Percentiles rank a stretch among this genome's conserved stretches.
Evolutionary conservation across 1,284 basidiomycete genomes (phyloP).

Genomic region (Lignosus rhinocerotis): DNA sequence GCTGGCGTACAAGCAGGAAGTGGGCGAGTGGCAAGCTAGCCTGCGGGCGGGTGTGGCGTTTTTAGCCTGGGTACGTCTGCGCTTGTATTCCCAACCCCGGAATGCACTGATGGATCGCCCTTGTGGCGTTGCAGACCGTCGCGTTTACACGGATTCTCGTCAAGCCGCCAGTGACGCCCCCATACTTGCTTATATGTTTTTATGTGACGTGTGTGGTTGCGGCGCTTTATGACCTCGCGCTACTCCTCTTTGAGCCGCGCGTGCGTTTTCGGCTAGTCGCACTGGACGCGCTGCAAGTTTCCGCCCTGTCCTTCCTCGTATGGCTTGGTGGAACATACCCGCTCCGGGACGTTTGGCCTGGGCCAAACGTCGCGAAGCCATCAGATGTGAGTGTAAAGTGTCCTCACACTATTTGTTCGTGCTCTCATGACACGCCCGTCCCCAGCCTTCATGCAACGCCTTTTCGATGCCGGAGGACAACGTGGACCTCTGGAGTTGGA

Average conservation of each 20-base stretch:
- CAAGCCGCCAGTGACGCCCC: conserved; percentile 49
- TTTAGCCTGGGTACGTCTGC: conserved; percentile 31
- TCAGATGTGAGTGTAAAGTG: conserved; percentile 41
- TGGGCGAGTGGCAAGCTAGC: conserved; percentile 19
- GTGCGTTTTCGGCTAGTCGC: conserved; percentile 19
- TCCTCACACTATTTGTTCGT: not conserved
- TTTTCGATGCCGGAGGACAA: conserved; percentile 70
- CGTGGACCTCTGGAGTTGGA: conserved; percentile 78
- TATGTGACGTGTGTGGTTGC: conserved; percentile 38
- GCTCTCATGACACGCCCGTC: not conserved
- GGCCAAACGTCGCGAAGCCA: conserved; percentile 46
- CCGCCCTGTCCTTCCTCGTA: conserved; percentile 40
- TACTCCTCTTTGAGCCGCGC: conserved; percentile 26
- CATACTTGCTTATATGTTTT: conserved; percentile 52
- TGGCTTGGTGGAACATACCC: conserved; percentile 58
- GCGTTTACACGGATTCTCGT: conserved; percentile 40
- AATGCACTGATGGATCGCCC: not conserved
- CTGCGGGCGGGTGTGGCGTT: conserved; percentile 22
- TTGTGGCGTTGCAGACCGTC: conserved; percentile 39
- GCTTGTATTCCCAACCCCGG: not conserved
- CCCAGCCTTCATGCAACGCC: conserved; percentile 49
- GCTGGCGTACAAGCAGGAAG: conserved; percentile 37
- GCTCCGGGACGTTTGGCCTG: conserved; percentile 44
- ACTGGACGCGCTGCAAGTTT: conserved; percentile 35
- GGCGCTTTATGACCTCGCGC: conserved; percentile 37